A percentile compares a stretch with the other conserved stretches of the same genome.
These are phyloP conservation scores for Vigna trinervia DNA, from an alignment of 306 rosid species.

Conservation along the genomic window DNA sequence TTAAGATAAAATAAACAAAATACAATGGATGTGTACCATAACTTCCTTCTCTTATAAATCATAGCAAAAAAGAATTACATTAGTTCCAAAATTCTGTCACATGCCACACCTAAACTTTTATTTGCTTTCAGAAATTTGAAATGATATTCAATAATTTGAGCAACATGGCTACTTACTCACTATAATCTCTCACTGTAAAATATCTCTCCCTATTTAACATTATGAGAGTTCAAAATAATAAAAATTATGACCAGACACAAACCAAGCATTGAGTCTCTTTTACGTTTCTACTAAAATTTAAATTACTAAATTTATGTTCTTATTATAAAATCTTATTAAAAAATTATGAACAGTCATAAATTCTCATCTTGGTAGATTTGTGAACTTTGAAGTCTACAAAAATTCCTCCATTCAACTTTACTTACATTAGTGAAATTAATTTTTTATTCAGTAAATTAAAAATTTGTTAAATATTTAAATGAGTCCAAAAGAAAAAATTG, in stretches of 20 bases:
- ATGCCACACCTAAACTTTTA: slow-evolving; percentile 46
- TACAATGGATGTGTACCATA: slow-evolving; percentile 45
- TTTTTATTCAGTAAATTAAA: no score
- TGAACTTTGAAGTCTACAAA: no score
- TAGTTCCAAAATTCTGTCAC: slow-evolving; percentile 47
- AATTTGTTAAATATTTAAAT: no score
- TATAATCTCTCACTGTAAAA: background rate
- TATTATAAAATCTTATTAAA: no score
- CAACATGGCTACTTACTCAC: background rate
- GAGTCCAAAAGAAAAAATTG: no score
- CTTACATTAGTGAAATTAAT: no score
- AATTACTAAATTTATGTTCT: no score
- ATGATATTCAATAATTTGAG: background rate
- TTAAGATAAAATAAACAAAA: background rate
- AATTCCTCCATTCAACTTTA: no score
- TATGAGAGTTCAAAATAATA: background rate
- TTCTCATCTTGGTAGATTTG: no score
- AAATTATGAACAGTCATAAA: no score
- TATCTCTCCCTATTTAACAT: background rate
- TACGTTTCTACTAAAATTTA: no score
- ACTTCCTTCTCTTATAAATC: slow-evolving; percentile 54
- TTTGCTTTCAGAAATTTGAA: background rate
- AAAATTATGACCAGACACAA: background rate
- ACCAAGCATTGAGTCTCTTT: background rate
- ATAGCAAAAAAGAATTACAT: slow-evolving; percentile 55